Evolutionary conservation across 495 filamentous ascomycete species (phyloP).

Genomic region (Aspergillus hancockii): DNA sequence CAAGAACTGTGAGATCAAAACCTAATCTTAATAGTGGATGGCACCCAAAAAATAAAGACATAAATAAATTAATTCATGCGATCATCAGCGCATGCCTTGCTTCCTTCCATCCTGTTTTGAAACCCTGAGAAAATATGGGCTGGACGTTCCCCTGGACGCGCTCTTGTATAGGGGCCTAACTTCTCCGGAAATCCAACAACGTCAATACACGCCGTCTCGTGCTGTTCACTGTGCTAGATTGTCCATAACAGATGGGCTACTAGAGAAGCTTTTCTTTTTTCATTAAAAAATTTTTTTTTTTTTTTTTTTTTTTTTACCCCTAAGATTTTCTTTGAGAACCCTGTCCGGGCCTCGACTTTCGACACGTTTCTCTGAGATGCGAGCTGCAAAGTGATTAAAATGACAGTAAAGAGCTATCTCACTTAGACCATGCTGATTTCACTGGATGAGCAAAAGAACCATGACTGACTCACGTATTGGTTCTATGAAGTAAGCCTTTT

Average conservation of each 20-base stretch:
- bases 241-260: neutral
- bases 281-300: neutral
- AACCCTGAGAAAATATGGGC: no score
- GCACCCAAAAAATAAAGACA: neutral
- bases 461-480: neutral
- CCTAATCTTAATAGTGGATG: neutral
- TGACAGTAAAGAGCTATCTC: neutral
- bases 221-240: no score
- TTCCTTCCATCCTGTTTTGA: neutral
- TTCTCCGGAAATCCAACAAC: no score
- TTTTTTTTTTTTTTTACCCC: slow-evolving; percentile 14
- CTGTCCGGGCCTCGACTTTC: slow-evolving; percentile 15
- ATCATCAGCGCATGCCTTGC: neutral
- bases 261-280: neutral
- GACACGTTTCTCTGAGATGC: neutral
- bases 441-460: neutral
- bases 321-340: slow-evolving; percentile 9
- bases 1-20: neutral
- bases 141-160: no score
- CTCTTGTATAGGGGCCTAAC: no score
- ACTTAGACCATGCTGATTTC: neutral
- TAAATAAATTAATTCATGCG: no score
- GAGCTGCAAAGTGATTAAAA: neutral
- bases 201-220: no score
- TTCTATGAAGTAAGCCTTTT: neutral